phyloP scores from a whole-genome alignment of 1,284 basidiomycete species.

The Pisolithus thermaeus region DNA sequence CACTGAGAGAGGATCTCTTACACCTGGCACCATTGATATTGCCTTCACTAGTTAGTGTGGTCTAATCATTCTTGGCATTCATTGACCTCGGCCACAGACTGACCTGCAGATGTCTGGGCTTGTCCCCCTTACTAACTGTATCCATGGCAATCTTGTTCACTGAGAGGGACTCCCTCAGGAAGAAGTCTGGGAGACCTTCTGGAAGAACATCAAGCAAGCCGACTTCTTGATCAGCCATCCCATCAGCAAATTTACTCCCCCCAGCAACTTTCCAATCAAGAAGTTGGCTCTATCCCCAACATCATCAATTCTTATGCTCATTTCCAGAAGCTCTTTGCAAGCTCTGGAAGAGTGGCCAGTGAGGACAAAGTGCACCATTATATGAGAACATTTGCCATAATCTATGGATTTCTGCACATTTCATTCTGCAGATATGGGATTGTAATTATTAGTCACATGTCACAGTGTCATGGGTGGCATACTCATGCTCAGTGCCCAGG shows the following conservation, averaged over 20 bases:
- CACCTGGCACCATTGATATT: constrained; percentile 73
- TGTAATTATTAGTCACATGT: too few relatives aligned
- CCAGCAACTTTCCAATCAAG: constrained; percentile 64
- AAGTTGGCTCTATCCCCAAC: constrained; percentile 62
- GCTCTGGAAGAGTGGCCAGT: constrained; percentile 35
- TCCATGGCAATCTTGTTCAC: constrained; percentile 74
- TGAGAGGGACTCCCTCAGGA: constrained; percentile 73
- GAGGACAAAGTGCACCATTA: constrained; percentile 45
- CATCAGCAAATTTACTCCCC: constrained; percentile 84
- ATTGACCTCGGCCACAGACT: constrained; percentile 37
- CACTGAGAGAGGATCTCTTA: constrained; percentile 72
- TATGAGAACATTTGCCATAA: too few relatives aligned
- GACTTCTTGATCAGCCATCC: constrained; percentile 88
- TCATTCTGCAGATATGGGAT: too few relatives aligned
- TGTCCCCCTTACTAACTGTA: constrained; percentile 84
- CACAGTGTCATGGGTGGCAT: too few relatives aligned
- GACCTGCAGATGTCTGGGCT: constrained; percentile 84
- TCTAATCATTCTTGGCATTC: not conserved
- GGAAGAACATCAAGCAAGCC: constrained; percentile 80
- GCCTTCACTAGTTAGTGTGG: constrained; percentile 69
- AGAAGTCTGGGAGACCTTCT: constrained; percentile 86
- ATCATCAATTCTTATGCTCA: constrained; percentile 30
- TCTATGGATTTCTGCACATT: too few relatives aligned
- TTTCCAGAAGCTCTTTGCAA: constrained; percentile 61
- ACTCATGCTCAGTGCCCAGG: too few relatives aligned